Evolutionary conservation across 1,284 basidiomycete species (phyloP).

Genomic region (Ustilago lituana): DNA sequence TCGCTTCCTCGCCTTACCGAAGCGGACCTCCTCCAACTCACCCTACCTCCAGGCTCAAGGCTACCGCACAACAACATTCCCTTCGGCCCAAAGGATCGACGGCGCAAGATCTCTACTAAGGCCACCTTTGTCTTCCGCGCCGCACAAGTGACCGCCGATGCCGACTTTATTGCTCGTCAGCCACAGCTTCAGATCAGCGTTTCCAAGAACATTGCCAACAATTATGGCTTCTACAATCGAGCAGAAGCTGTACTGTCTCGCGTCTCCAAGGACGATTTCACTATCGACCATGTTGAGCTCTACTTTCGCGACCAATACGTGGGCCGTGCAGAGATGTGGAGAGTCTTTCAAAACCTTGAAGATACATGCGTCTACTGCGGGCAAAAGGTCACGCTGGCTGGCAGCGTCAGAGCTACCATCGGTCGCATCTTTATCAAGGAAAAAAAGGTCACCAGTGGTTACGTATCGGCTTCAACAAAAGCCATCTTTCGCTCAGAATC

Average conservation of each 20-base stretch:
- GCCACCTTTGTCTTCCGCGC: slow-evolving; percentile 58
- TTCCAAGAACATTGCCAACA: slow-evolving; percentile 51
- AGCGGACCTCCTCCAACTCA: slow-evolving; percentile 58
- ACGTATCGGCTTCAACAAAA: slow-evolving; percentile 84
- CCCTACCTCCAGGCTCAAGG: slow-evolving; percentile 24
- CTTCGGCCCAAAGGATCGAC: slow-evolving; percentile 36
- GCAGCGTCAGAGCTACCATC: slow-evolving; percentile 63
- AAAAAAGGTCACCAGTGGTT: slow-evolving; percentile 74
- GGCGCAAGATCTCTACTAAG: slow-evolving; percentile 23
- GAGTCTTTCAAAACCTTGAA: slow-evolving; percentile 57
- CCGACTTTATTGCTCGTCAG: slow-evolving; percentile 51
- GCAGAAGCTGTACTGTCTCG: slow-evolving; percentile 54
- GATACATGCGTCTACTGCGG: slow-evolving; percentile 67
- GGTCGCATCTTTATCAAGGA: slow-evolving; percentile 64
- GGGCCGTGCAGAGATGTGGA: slow-evolving; percentile 67
- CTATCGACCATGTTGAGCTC: slow-evolving; percentile 66
- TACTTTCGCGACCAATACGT: slow-evolving; percentile 66
- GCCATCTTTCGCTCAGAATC: slow-evolving; percentile 85
- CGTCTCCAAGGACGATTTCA: slow-evolving; percentile 48
- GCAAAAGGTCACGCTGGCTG: slow-evolving; percentile 61
- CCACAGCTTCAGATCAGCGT: slow-evolving; percentile 62
- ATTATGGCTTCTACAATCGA: slow-evolving; percentile 60
- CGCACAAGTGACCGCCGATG: slow-evolving; percentile 50
- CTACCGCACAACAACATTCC: slow-evolving; percentile 26
- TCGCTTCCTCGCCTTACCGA: slow-evolving; percentile 55